Conservation (phyloP, 2,329 filamentous ascomycete species). For the Paramyrothecium sp. region DNA sequence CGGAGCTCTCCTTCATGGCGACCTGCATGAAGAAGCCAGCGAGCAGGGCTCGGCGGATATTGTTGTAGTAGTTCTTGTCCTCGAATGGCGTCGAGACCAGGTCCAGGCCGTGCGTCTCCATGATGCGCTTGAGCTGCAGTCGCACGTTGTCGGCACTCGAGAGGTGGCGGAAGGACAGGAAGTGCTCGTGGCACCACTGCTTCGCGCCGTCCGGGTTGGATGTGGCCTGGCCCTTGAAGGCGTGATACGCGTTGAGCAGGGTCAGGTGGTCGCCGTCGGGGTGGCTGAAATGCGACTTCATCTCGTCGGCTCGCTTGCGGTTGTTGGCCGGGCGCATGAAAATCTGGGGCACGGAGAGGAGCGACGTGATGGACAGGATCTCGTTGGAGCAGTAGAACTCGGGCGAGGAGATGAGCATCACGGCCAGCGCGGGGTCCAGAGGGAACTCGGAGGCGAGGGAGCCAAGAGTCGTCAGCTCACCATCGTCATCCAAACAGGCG, state of each 20-base stretch:
- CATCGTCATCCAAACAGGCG: constrained; percentile 93
- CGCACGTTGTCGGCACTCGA: constrained; percentile 94
- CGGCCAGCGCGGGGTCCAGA: constrained; percentile 87
- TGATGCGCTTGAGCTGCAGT: constrained; percentile 87
- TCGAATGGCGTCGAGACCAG: constrained; percentile 87
- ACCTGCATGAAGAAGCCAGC: constrained; percentile 99
- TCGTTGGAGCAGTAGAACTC: constrained; percentile 99
- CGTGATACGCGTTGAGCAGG: constrained; percentile 95
- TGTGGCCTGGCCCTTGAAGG: constrained; percentile 74
- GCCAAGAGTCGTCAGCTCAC: constrained; percentile 84
- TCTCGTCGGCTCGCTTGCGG: constrained; percentile 91
- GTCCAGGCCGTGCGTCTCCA: constrained; percentile 88
- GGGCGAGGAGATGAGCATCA: constrained; percentile 96
- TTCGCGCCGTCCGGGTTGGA: constrained; percentile 66
- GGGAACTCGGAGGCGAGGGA: constrained; percentile 92
- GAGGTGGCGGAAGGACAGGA: constrained; percentile 83
- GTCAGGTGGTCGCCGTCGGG: constrained; percentile 93
- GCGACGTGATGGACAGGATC: constrained; percentile 89
- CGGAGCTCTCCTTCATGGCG: constrained; percentile 84
- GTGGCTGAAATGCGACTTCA: constrained; percentile 93
- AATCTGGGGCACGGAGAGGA: constrained; percentile 91
- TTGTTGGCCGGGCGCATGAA: constrained; percentile 85
- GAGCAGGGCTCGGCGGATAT: constrained; percentile 89
- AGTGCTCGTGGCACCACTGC: constrained; percentile 97
- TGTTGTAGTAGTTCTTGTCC: constrained; percentile 97